Evolutionary conservation across 2,329 filamentous ascomycete species (phyloP).

Genomic region (Phialophora verrucosa): DNA sequence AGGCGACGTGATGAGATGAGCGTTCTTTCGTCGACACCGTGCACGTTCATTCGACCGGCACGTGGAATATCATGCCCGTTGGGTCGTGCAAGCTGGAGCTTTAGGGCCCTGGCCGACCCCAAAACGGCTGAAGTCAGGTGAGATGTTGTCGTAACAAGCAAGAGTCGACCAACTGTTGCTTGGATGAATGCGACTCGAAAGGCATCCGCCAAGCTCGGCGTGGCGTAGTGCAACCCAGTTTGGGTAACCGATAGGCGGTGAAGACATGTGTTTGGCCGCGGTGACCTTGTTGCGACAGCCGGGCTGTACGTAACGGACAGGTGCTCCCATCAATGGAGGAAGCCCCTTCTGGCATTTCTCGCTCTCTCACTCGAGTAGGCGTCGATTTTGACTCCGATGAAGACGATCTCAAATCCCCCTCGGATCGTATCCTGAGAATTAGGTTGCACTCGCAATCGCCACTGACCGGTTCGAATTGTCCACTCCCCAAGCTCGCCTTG

Average conservation of each 20-base stretch:
- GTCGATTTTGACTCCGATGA: slow-evolving; percentile 78
- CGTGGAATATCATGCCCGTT: neutral
- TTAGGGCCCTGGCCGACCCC: neutral
- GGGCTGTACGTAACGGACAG: neutral
- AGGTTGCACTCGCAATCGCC: slow-evolving; percentile 70
- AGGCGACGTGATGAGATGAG: slow-evolving; percentile 11
- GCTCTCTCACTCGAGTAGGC: slow-evolving; percentile 69
- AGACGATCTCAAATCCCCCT: slow-evolving; percentile 69
- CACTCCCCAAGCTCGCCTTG: slow-evolving; percentile 50
- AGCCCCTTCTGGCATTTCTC: slow-evolving; percentile 69
- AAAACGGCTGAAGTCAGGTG: neutral
- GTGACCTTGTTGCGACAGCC: neutral
- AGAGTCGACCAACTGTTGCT: neutral
- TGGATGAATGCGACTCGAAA: neutral
- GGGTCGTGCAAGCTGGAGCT: neutral
- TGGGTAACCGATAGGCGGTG: slow-evolving; percentile 14
- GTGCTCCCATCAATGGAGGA: slow-evolving; percentile 55
- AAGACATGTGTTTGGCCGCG: neutral
- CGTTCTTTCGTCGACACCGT: neutral
- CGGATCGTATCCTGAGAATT: slow-evolving; percentile 47
- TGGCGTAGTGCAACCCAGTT: slow-evolving; percentile 10
- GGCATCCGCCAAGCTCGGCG: slow-evolving; percentile 2
- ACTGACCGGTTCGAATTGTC: slow-evolving; percentile 72
- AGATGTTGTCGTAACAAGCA: neutral
- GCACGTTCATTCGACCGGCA: neutral